Base-by-base conservation (phyloP, 345 rosid genomes). In the Salix suchowensis region DNA sequence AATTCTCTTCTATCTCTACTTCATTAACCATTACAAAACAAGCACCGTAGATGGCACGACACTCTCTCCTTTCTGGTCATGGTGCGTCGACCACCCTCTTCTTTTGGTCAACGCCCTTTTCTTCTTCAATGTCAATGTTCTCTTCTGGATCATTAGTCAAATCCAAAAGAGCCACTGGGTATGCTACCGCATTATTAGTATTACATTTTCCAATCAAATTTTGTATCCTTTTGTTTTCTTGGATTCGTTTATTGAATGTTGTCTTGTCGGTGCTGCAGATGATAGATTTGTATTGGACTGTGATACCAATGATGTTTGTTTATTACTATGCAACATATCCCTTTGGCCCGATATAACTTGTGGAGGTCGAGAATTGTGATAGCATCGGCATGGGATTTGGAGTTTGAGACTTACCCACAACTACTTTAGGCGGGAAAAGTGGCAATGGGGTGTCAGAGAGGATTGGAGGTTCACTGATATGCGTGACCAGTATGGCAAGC, bases 361-460 rank as follows among this genome's bases (percentile, higher is more conserved):
- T 88, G 84, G 93, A 89, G 99, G 74, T 96, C 99, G 8, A 86
- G 73, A 61, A 83, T 86, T 44, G 94, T 89, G 74, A 82, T 87
- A 2, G 12, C 77, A 44, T 72, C 92, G 80, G 89, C 96, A 1
- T 93, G 93, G 97, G 67, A n/a, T 92, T 8, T 96, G 99, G 99
- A 81, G 89, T 82, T 74, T 91, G 58, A 87, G 99, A 86, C 86
- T 96, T 71, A 86, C 89, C 78, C 94, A 96, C 79, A 96, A 87
- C 86, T 96, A 96, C 71, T 88, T 96, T 77, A 83, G 99, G 88
- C 91, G 99, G 54, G 99, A 93, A 82, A 91, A 91, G 21, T 96
- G 99, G 99, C 90, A 88, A 79, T 96, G 92, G 93, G 98, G 99
- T 32, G 96, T 93, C 66, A 86, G 97, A 76, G 99, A 96, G 65